Evolutionary conservation across 139 green algal genomes (phyloP), one percentile per base, ranked within the genome.

Genomic region (Chlorella vulgaris): DNA sequence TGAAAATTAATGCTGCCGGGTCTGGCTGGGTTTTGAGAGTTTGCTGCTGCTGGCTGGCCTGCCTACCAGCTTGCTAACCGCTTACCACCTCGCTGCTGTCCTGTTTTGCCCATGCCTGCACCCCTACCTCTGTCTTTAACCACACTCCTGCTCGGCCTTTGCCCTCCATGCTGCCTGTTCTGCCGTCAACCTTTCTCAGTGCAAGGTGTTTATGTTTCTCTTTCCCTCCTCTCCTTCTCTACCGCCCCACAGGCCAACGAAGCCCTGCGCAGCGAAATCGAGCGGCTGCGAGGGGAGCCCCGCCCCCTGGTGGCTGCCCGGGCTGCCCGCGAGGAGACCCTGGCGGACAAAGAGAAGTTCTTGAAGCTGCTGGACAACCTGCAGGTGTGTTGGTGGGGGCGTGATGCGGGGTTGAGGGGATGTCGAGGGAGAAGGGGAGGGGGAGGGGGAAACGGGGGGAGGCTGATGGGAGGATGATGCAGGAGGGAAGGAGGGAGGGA

Each of bases 321-420:
- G 15, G 51, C 67, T 18, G 86, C 85, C 79, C 51, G 74, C 2
- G 78, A 76, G 65, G 86, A 91, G 70, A 80, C 87, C 21, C 55
- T 82, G 24, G 38, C 68, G 13, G 90, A 94, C 77, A 82, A 89
- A 26, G 85, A 88, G n/a, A 94, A 94, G 81, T 93, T 93, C 50
- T 65, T 90, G 68, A 82, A 89, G 65, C 88, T 94, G 60, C 86
- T 95, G 50, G 86, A 91, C 43, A 89, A 91, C 63, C 81, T 93
- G 71, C 81, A 91, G 86, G 90, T 89, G 10, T 1, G 82, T 50
- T 53, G 36, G 15, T 19, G 36, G 35, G 31, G 21, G 10, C 28
- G 66, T 69, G 7, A 28, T 43, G 39, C 13, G 6, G 26, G 31
- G 29, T 29, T 29, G 8, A 4, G 6, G 5, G 29, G 62, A 19